Evolutionary conservation across 192 early-diverging fungal genomes (phyloP).

Genomic region (Podila horticola): DNA sequence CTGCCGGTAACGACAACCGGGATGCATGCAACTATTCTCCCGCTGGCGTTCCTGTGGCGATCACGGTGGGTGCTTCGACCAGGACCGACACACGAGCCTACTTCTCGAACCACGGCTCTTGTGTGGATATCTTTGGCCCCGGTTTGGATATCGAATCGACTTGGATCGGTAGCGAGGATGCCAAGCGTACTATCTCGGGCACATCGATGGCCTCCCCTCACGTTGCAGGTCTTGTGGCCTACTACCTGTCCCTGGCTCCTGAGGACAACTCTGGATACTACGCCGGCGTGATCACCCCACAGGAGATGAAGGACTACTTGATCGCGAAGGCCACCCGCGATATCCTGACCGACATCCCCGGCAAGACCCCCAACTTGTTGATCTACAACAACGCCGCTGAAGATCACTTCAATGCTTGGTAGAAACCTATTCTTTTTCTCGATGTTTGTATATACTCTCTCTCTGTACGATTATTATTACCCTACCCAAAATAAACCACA

Average conservation of each 20-base stretch:
- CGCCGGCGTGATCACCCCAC: conserved; percentile 54
- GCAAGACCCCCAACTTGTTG: conserved; percentile 68
- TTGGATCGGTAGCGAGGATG: conserved; percentile 74
- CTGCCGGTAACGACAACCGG: conserved; percentile 94
- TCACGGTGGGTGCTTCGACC: conserved; percentile 93
- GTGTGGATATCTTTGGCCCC: conserved; percentile 97
- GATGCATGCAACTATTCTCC: conserved; percentile 93
- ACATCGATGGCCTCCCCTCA: conserved; percentile 95
- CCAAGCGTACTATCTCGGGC: conserved; percentile 90
- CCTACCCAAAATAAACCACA: background rate
- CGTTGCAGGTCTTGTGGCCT: conserved; percentile 86
- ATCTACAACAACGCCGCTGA: conserved; percentile 63
- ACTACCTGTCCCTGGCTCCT: conserved; percentile 65
- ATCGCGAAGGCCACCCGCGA: conserved; percentile 64
- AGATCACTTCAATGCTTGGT: conserved; percentile 38
- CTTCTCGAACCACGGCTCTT: conserved; percentile 82
- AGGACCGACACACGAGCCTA: conserved; percentile 83
- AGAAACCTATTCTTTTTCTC: background rate
- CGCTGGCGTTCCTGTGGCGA: conserved; percentile 68
- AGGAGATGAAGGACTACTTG: conserved; percentile 69
- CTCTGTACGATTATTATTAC: background rate
- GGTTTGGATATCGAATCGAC: conserved; percentile 68
- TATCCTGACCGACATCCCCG: conserved; percentile 56
- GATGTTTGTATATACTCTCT: background rate
- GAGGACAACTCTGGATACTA: conserved; percentile 35